Evolutionary conservation across 495 filamentous ascomycete species (phyloP).

Genomic region (Penicillium bovifimosum): DNA sequence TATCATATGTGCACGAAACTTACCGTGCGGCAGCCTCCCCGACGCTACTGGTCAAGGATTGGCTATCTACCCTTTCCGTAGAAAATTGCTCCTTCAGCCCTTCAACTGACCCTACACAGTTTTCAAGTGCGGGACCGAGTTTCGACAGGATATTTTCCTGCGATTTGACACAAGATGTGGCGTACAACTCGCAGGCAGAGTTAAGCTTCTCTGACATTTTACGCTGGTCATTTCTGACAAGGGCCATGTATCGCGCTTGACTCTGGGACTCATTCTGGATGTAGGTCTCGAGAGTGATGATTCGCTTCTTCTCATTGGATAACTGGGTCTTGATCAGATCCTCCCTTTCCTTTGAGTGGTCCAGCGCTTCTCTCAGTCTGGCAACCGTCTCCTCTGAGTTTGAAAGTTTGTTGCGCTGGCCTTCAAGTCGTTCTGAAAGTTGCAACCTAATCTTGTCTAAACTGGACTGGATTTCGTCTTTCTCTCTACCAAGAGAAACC

Average conservation of each 20-base stretch:
- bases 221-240: constrained; percentile 26
- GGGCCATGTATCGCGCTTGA: constrained; percentile 21
- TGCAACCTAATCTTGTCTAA: constrained; percentile 22
- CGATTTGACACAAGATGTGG: constrained; percentile 4
- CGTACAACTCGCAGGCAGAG: constrained; percentile 10
- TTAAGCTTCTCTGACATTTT: constrained; percentile 19
- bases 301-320: constrained; percentile 26
- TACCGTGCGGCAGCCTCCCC: constrained; percentile 20
- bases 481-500: constrained; percentile 23
- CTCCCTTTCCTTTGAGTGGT: constrained; percentile 12
- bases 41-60: constrained; percentile 16
- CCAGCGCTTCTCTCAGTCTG: constrained; percentile 19
- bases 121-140: constrained; percentile 11
- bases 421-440: constrained; percentile 11
- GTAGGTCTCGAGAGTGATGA: constrained; percentile 25
- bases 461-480: constrained; percentile 15
- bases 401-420: constrained; percentile 12
- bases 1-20: background rate
- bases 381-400: constrained; percentile 12
- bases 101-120: constrained; percentile 15
- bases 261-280: constrained; percentile 27
- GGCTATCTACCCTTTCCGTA: constrained; percentile 13
- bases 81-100: constrained; percentile 16
- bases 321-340: constrained; percentile 17
- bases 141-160: constrained; percentile 11